Conservation (phyloP, 2,329 filamentous ascomycete species). For the Colletotrichum phormii region DNA sequence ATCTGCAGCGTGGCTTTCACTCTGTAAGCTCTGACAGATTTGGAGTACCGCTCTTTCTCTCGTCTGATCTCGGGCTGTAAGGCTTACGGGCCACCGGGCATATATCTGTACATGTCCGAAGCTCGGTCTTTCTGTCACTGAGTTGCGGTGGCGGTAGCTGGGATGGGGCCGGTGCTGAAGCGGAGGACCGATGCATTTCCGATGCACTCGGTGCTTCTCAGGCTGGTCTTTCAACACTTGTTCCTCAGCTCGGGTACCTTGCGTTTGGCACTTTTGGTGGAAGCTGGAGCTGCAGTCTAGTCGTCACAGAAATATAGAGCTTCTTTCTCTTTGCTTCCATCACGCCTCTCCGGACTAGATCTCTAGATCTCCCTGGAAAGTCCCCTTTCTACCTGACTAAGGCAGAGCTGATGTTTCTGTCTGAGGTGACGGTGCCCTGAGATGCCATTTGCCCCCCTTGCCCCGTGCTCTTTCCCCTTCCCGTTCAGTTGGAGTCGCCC, state of each 20-base stretch:
- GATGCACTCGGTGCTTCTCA: slow-evolving; percentile 4
- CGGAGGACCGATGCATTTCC: slow-evolving; percentile 18
- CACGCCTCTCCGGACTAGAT: background rate
- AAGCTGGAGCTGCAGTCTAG: too few species aligned
- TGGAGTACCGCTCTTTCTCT: too few species aligned
- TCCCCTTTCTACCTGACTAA: background rate
- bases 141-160: background rate
- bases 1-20: background rate
- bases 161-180: background rate
- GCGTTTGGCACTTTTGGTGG: background rate
- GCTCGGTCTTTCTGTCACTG: background rate
- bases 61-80: background rate
- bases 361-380: background rate
- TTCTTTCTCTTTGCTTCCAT: background rate
- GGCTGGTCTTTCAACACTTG: background rate
- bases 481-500: background rate
- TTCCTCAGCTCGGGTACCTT: background rate
- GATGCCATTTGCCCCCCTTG: background rate
- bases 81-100: background rate
- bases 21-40: too few species aligned
- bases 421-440: background rate
- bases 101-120: background rate
- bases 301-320: too few species aligned
- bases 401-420: background rate
- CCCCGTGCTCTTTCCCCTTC: background rate